Evolutionary conservation across 129 eudicot species (phyloP), one percentile per base, ranked within the genome.

Genomic region (Centrapalus pauciflorus): DNA sequence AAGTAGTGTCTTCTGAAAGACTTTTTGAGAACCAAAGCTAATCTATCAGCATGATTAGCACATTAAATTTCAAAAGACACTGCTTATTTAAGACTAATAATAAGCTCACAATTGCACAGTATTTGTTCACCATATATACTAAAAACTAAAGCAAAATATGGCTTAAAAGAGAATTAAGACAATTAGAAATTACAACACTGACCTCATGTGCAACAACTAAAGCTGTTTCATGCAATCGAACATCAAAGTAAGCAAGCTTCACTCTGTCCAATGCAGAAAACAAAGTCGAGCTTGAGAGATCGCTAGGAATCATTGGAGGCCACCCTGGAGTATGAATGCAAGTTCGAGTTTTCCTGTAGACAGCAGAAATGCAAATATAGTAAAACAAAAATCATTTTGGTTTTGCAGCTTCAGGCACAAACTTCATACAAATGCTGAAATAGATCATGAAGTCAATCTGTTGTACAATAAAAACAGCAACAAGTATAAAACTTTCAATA

Each of bases 301-400:
- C 98, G 56, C 66, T 79, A 5, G 98, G 98, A 63, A 69, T 54
- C 96, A 92, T 83, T 34, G 78, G 91, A 55, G 96, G 98, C 56
- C 61, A 73, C 67, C 98, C 98, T 57, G 96, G 96, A 66, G 91
- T 85, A 77, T 88, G 87, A 70, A 92, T 88, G 68, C 96, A 88
- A 27, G 98, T 92, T 56, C 98, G 90, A 64, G 96, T 88, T 69
- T 83, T 85, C 88, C 96, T 92, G 95, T 41, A 77, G 76, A 72
- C 55, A 65, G 14, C 41, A 62, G 14, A 29, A 59, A 32, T 28
- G 13, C 32, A 45, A 29, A 55, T 25, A 9, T 8, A 0, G 57
- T 13, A 35, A 19, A 59, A 43, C 3, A 41, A 46, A 7, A 45
- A 41, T 14, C 41, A 6, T 43, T 45, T 20, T 32, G 29, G 40